Base-by-base conservation (phyloP, 2,329 filamentous ascomycete genomes). In the Didymella lethalis region DNA sequence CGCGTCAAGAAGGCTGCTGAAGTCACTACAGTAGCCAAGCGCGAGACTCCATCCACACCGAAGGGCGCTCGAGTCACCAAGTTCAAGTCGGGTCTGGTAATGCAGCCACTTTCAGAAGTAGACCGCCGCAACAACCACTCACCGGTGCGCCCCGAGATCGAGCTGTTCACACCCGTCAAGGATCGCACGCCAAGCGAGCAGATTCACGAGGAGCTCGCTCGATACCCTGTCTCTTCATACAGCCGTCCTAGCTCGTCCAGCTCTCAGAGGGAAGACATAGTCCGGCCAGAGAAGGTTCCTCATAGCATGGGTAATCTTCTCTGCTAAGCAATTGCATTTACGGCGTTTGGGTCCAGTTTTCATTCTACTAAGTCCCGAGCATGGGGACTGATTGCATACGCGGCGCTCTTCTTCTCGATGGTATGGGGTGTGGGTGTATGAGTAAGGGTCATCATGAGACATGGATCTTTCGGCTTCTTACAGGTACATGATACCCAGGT, bases 91-190 rank as follows among this genome's bases (percentile, higher is more conserved):
- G 62, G 59, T 5, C 61, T 57, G 10, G 59, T 66, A 18, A 72
- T 77, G 67, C 59, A 59, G 38, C 69, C 64, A 16, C 48, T 77
- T 18, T 72, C 75, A 10, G 59, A 66, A 14, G 65, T 65, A 7
- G 71, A 74, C 36, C 55, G 61, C n/a, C 72, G 74, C 26, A 73
- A 72, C 65, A 77, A 78, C 32, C 64, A 69, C 14, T 68, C 67
- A 2, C 70, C 70, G 8, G 59, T 66, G 26, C 67, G 70, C 3
- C 73, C 73, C 40, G 54, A 61, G n/a, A 40, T 75, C 4, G 73
- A 75, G 45, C 54, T 61, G 18, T 70, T 75, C 31, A 75, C 72
- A 20, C 71, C 71, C 2, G 55, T 63, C 36, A 74, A 72, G 54
- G 54, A 62, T n/a, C 68, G 69, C 23, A 71, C 70, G 20, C 64